Base-by-base conservation (phyloP, 768 basidiomycete genomes). In the Rubroboletus satanas region DNA sequence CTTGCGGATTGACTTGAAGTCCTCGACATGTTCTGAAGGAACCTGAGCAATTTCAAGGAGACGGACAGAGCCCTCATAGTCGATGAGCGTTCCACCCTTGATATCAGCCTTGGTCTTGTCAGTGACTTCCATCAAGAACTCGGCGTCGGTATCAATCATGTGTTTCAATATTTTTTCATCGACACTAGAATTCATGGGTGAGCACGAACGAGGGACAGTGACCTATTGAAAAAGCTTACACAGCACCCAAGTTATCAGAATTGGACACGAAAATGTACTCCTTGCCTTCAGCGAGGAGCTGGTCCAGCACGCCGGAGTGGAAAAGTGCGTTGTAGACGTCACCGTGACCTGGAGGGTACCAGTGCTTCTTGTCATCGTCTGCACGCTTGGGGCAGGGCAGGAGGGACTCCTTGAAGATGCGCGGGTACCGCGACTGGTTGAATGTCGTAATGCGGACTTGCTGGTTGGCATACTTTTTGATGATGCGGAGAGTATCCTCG, bases 91-190 rank as follows among this genome's bases (percentile, higher is more conserved):
- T 70, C 84, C 83, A 74, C 81, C 81, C 73, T 88, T 88, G 72
- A 88, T 82, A 62, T 88, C 87, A 31, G 87, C 86, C 75, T 88
- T 88, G 63, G 87, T 88, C 78, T 88, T 88, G 79, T 88, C 87
- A 10, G 87, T 88, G 57, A 88, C 83, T 65, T 88, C 84, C 84
- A 85, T 85, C 61, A 87, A 66, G 74, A 85, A 87, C 69, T 87
- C 85, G 49, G 83, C 78, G 54, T 82, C 75, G 31, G 71, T 73
- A 61, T 84, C 79, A 44, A 84, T 78, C 82, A 88, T 87, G 74
- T 84, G 83, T 56, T 77, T 74, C 54, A 84, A 66, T 66, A 88
- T 88, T 60, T 76, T 79, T 59, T 85, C 76, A 66, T 87, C 87
- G 62, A 88, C 87, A 54, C 84, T 79, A 45, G n/a, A 44, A 29